phyloP scores from a whole-genome alignment of 805 yeast genomes.

The Ogataea allantospora region DNA sequence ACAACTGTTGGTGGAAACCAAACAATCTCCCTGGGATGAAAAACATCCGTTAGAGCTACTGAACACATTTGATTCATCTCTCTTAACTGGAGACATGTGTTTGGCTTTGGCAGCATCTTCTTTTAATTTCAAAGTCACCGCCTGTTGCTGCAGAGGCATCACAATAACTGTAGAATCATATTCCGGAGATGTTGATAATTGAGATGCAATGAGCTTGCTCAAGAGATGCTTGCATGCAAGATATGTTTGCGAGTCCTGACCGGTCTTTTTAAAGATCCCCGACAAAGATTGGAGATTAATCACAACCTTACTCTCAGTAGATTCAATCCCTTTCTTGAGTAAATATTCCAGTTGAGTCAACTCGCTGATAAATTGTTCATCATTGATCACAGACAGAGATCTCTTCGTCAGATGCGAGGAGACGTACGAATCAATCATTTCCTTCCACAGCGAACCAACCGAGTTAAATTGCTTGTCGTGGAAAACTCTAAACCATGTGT shows the following conservation, averaged over 20 bases:
- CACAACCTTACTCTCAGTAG: slow-evolving; percentile 31
- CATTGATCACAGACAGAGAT: slow-evolving; percentile 38
- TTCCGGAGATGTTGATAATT: slow-evolving; percentile 13
- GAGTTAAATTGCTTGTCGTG: slow-evolving; percentile 30
- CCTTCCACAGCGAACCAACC: slow-evolving; percentile 38
- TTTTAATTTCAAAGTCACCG: slow-evolving; percentile 18
- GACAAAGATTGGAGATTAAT: slow-evolving; percentile 43
- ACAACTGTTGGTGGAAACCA: slow-evolving; percentile 46
- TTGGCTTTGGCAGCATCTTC: slow-evolving; percentile 6
- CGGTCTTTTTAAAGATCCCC: slow-evolving; percentile 43
- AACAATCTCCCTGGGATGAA: slow-evolving; percentile 46
- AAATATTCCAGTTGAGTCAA: slow-evolving; percentile 46
- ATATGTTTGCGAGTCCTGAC: slow-evolving; percentile 42
- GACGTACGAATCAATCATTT: slow-evolving; percentile 27
- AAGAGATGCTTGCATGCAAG: slow-evolving; percentile 38
- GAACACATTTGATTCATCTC: slow-evolving; percentile 23
- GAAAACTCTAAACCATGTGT: slow-evolving; percentile 30
- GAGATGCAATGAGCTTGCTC: slow-evolving; percentile 30
- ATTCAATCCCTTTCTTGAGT: slow-evolving; percentile 24
- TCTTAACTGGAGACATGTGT: slow-evolving; percentile 18
- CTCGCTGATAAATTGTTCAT: slow-evolving; percentile 48
- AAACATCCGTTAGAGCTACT: slow-evolving; percentile 32
- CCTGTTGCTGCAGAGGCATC: slow-evolving; percentile 31
- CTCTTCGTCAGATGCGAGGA: slow-evolving; percentile 22
- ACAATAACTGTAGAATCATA: slow-evolving; percentile 33